Evolutionary conservation across 257 asterid genomes (phyloP).

Genomic region (Verbena officinalis): DNA sequence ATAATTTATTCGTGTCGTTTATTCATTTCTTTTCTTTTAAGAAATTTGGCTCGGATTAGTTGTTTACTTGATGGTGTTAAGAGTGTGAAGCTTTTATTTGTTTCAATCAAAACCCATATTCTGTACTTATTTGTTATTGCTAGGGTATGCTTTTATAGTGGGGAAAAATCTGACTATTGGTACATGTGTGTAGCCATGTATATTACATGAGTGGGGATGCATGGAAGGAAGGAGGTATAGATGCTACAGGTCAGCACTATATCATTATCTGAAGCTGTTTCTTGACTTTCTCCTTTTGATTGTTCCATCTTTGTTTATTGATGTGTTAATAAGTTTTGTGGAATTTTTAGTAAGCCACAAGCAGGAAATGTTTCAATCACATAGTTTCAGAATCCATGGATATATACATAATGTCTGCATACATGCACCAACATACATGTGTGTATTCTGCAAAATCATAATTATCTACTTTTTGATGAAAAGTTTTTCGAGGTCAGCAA

Average conservation of each 20-base stretch:
- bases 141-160: not conserved
- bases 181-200: constrained; percentile 77
- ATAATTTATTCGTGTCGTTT: not conserved
- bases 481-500: too few species aligned
- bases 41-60: not conserved
- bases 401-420: constrained; percentile 14
- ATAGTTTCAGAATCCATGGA: constrained; percentile 14
- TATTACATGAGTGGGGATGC: constrained; percentile 99
- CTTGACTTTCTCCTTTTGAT: not conserved
- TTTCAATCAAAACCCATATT: not conserved
- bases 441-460: not conserved
- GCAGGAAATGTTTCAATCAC: not conserved
- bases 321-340: constrained; percentile 18
- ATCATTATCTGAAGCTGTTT: not conserved
- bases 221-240: constrained; percentile 99
- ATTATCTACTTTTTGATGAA: not conserved
- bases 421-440: constrained; percentile 4
- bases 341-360: constrained; percentile 1
- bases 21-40: not conserved
- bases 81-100: not conserved
- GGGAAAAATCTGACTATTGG: constrained; percentile 15
- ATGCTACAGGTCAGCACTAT: constrained; percentile 87
- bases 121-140: not conserved
- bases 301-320: not conserved
- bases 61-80: not conserved